Conservation (phyloP, 106 monocot genomes). For the Vanilla planifolia region DNA sequence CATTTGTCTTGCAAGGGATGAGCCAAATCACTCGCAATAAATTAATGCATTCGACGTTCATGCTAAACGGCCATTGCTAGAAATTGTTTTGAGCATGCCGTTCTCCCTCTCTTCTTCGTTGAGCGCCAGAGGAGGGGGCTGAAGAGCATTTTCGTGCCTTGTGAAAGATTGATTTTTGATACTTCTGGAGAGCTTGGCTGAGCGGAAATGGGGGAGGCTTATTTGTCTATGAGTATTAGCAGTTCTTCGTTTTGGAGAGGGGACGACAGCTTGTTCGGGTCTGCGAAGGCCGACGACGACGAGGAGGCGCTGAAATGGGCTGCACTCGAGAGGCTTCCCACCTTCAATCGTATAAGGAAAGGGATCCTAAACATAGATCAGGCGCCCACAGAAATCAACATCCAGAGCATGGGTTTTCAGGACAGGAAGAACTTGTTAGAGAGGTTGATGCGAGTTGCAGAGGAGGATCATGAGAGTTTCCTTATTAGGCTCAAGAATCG, state of each 20-base stretch:
- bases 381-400: constrained; percentile 8
- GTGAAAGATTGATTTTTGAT: too few species aligned
- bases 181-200: neutral
- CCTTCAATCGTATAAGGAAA: constrained; percentile 3
- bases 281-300: constrained; percentile 5
- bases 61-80: too few species aligned
- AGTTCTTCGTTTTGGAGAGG: neutral
- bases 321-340: constrained; percentile 17
- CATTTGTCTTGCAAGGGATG: too few species aligned
- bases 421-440: constrained; percentile 27
- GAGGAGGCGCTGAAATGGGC: constrained; percentile 27
- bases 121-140: too few species aligned
- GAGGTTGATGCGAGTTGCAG: constrained; percentile 17
- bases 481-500: constrained; percentile 26
- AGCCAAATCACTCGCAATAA: too few species aligned
- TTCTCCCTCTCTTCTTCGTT: too few species aligned
- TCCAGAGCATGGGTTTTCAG: constrained; percentile 12
- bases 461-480: constrained; percentile 32
- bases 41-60: too few species aligned
- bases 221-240: neutral
- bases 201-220: neutral
- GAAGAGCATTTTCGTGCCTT: too few species aligned
- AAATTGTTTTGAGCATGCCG: too few species aligned
- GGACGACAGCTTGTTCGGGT: constrained; percentile 8
- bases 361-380: constrained; percentile 1